Conservation (phyloP, 306 rosid species). For the Glycine latifolia region DNA sequence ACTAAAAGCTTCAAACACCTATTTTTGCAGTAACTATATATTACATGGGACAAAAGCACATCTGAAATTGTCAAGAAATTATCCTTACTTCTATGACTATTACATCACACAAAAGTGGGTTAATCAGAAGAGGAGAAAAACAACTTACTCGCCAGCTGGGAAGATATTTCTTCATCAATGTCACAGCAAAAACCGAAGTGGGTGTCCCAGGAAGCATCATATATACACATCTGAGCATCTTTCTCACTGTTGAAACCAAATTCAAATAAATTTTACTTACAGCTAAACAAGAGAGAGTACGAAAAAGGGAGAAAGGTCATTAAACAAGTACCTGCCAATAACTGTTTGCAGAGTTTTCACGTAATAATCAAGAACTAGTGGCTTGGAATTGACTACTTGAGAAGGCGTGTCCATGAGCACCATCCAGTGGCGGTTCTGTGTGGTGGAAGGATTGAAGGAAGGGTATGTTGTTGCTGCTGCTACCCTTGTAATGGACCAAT, state of each 20-base stretch:
- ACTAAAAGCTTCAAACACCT: constrained; percentile 26
- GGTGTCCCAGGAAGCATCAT: constrained; percentile 78
- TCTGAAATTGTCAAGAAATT: neutral
- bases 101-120: constrained; percentile 25
- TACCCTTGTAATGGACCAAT: constrained; percentile 39
- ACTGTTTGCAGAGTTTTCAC: constrained; percentile 62
- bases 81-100: constrained; percentile 1
- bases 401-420: constrained; percentile 77
- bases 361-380: constrained; percentile 62
- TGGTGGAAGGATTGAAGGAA: constrained; percentile 50
- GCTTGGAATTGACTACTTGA: constrained; percentile 57
- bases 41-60: neutral
- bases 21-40: neutral
- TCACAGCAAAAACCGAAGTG: constrained; percentile 80
- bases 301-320: neutral
- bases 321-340: constrained; percentile 65
- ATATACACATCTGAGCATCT: constrained; percentile 84
- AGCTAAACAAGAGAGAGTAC: neutral
- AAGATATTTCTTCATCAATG: constrained; percentile 68
- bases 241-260: constrained; percentile 63
- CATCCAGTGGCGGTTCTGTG: constrained; percentile 72
- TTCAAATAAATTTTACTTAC: constrained; percentile 25
- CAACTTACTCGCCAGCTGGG: constrained; percentile 67
- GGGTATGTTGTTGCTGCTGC: constrained; percentile 52
- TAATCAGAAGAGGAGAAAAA: constrained; percentile 21